Percentiles rank a stretch among this genome's conserved stretches.
phyloP scores from a whole-genome alignment of 169 alveolate species.

The Babesia ovis region DNA sequence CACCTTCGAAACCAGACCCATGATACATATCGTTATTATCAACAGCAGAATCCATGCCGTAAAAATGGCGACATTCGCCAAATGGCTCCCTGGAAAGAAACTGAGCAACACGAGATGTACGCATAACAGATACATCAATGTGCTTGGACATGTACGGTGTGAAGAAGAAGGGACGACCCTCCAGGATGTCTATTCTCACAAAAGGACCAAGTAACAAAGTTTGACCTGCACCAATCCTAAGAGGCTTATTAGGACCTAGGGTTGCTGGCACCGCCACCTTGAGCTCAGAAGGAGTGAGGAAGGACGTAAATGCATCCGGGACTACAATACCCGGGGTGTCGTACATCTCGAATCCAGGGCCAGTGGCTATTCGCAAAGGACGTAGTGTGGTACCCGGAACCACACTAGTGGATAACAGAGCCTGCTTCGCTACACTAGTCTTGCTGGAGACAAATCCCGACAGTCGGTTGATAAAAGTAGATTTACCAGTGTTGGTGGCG shows the following conservation, averaged over 20 bases:
- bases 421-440: not conserved
- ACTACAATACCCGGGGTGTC: slow-evolving; percentile 82
- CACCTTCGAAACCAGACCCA: not conserved
- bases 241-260: slow-evolving; percentile 12
- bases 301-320: slow-evolving; percentile 64
- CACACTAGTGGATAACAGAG: slow-evolving; percentile 67
- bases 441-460: not conserved
- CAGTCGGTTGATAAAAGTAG: slow-evolving; percentile 50
- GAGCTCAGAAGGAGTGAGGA: slow-evolving; percentile 63
- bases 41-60: not conserved
- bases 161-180: slow-evolving; percentile 56
- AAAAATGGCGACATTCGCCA: slow-evolving; percentile 21
- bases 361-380: slow-evolving; percentile 67
- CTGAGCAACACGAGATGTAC: slow-evolving; percentile 8
- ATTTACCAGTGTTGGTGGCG: slow-evolving; percentile 63
- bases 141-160: slow-evolving; percentile 47
- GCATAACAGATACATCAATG: slow-evolving; percentile 13
- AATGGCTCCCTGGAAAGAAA: slow-evolving; percentile 21
- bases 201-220: slow-evolving; percentile 55
- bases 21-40: not conserved
- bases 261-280: slow-evolving; percentile 42
- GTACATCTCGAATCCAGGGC: slow-evolving; percentile 60
- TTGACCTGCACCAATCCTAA: slow-evolving; percentile 32
- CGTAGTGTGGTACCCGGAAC: slow-evolving; percentile 79
- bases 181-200: slow-evolving; percentile 48